phyloP scores from a whole-genome alignment of 805 yeast genomes.

The Blastobotrys chiropterorum region DNA sequence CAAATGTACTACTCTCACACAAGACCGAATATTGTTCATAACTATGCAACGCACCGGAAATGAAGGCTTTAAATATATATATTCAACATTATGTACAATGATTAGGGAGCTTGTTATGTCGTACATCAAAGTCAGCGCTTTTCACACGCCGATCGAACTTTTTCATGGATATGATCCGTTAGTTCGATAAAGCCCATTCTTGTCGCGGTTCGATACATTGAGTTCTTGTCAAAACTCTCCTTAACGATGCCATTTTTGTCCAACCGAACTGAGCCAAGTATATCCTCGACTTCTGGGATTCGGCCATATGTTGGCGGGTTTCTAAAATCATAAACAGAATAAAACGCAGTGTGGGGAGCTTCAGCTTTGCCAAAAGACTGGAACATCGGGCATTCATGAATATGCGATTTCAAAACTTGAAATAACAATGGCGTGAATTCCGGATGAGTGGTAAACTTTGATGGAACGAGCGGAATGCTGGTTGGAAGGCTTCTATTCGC shows the following conservation, averaged over 20 bases:
- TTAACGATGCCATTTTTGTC: slow-evolving; percentile 50
- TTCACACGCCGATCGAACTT: slow-evolving; percentile 33
- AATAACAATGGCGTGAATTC: too few relatives aligned
- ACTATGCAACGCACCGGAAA: too few relatives aligned
- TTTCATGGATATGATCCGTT: slow-evolving; percentile 44
- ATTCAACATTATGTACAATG: too few relatives aligned
- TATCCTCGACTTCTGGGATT: slow-evolving; percentile 64
- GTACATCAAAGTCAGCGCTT: too few relatives aligned
- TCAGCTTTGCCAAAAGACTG: slow-evolving; percentile 28
- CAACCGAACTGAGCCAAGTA: slow-evolving; percentile 63
- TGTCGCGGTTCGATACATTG: slow-evolving; percentile 49
- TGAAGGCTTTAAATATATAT: too few relatives aligned
- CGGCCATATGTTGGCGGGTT: slow-evolving; percentile 59
- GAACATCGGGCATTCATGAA: slow-evolving; percentile 27
- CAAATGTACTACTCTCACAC: too few relatives aligned
- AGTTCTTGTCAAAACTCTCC: slow-evolving; percentile 51
- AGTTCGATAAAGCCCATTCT: slow-evolving; percentile 46
- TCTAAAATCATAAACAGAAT: slow-evolving; percentile 71
- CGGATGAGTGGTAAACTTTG: too few relatives aligned
- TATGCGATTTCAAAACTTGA: slow-evolving; percentile 19
- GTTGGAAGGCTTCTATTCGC: too few relatives aligned
- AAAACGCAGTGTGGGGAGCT: slow-evolving; percentile 39
- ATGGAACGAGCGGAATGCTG: too few relatives aligned
- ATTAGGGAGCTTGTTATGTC: too few relatives aligned
- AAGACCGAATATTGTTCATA: too few relatives aligned